Evolutionary conservation across 2,329 filamentous ascomycete species (phyloP).

Genomic region (Didymella exigua): DNA sequence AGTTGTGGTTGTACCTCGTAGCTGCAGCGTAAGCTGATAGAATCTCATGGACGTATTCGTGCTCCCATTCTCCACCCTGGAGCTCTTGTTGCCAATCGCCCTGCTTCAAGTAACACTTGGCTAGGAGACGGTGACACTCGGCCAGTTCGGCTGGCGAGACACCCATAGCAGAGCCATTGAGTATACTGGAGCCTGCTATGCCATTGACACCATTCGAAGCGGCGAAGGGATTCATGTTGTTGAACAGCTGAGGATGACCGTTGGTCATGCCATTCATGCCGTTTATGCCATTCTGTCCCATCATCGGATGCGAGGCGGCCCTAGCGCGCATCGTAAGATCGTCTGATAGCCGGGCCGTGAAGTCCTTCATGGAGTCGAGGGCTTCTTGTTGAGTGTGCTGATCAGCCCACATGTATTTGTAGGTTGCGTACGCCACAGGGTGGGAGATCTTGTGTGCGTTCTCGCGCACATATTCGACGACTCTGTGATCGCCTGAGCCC

Average conservation of each 20-base stretch:
- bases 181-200: slow-evolving; percentile 49
- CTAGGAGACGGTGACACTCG: slow-evolving; percentile 73
- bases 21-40: slow-evolving; percentile 89
- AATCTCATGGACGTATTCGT: slow-evolving; percentile 84
- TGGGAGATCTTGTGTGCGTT: slow-evolving; percentile 62
- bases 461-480: slow-evolving; percentile 44
- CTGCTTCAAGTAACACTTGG: slow-evolving; percentile 94
- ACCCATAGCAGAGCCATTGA: slow-evolving; percentile 33
- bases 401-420: slow-evolving; percentile 95
- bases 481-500: slow-evolving; percentile 33
- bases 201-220: slow-evolving; percentile 58
- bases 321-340: slow-evolving; percentile 57
- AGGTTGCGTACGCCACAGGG: slow-evolving; percentile 91
- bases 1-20: slow-evolving; percentile 90
- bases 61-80: slow-evolving; percentile 87
- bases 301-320: slow-evolving; percentile 45
- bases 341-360: slow-evolving; percentile 64
- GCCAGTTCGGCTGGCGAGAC: slow-evolving; percentile 49
- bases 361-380: slow-evolving; percentile 65
- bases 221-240: slow-evolving; percentile 45
- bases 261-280: slow-evolving; percentile 53
- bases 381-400: slow-evolving; percentile 45
- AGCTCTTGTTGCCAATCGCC: slow-evolving; percentile 93
- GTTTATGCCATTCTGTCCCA: slow-evolving; percentile 46
- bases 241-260: slow-evolving; percentile 43